Evolutionary conservation across 306 rosid species (phyloP), one percentile per base, ranked within the genome.

Genomic region (Cucurbita maxima): DNA sequence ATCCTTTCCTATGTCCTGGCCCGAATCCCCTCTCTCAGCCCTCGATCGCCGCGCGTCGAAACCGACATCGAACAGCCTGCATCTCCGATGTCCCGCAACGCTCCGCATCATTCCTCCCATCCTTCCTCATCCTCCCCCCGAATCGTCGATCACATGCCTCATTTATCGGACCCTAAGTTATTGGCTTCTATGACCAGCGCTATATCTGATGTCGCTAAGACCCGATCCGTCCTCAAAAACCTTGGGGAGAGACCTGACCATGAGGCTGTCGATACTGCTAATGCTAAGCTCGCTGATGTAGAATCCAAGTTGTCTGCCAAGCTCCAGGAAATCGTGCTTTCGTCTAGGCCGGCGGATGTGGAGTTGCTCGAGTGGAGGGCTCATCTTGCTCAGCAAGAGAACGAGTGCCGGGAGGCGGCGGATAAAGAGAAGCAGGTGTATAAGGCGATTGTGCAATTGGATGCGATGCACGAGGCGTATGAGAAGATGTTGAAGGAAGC

Each of bases 171-270:
- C 77, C 97, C 97, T 2, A 79, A 79, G 48, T 53, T 94, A 6
- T 18, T 94, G 13, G 92, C 81, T 10, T 58, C 97, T 37, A 94
- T 94, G 99, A 86, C 87, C 40, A 82, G 79, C 4, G 97, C 92
- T 15, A 77, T 94, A 18, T 40, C 95, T 14, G 99, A 94, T 40
- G 99, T 94, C 52, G 62, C 95, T 22, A 92, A 91, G 84, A 78
- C 97, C 75, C 92, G 99, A 67, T 81, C 88, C 10, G 84, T 91
- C 5, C 95, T 94, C 36, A 77, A 70, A 6, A 76, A 85, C 7
- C 83, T 94, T 11, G 99, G 99, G 48, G 83, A 85, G 37, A 79
- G 96, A 7, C 96, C 97, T 15, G 90, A 91, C 38, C 99, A 94
- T 67, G 96, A 94, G 79, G 72, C 84, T 41, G 86, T 94, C 9